A percentile compares a stretch with the other conserved stretches of the same genome.
Evolutionary conservation across 1,284 basidiomycete genomes (phyloP).

Genomic region (Cryptococcus sp.): DNA sequence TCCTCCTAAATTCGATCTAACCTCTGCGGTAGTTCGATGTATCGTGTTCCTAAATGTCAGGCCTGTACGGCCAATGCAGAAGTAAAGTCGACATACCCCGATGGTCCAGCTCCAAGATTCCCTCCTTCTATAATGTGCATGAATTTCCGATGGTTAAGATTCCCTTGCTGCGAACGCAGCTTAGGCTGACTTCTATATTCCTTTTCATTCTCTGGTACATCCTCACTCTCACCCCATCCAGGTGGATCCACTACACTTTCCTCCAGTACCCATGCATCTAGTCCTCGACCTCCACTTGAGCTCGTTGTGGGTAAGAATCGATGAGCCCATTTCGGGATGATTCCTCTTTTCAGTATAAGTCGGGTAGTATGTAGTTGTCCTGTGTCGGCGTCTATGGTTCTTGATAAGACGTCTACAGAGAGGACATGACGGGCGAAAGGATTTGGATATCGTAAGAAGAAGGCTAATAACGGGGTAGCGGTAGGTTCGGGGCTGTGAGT

Average conservation of each 20-base stretch:
- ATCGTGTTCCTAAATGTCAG: slow-evolving; percentile 30
- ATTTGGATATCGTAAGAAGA: slow-evolving; percentile 94
- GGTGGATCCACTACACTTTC: slow-evolving; percentile 69
- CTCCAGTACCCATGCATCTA: slow-evolving; percentile 72
- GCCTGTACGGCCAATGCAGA: no score
- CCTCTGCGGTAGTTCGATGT: slow-evolving; percentile 45
- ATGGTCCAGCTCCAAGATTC: slow-evolving; percentile 36
- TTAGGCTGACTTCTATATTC: slow-evolving; percentile 28
- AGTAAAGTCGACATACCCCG: slow-evolving; percentile 29
- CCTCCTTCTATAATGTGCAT: slow-evolving; percentile 47
- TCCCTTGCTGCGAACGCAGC: slow-evolving; percentile 38
- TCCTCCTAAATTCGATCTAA: slow-evolving; percentile 45
- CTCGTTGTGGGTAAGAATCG: slow-evolving; percentile 66
- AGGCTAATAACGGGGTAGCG: slow-evolving; percentile 83
- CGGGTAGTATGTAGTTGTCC: slow-evolving; percentile 82
- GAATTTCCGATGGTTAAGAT: slow-evolving; percentile 46
- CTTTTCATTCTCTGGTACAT: slow-evolving; percentile 2
- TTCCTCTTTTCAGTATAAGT: slow-evolving; percentile 85
- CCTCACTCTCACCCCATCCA: slow-evolving; percentile 19
- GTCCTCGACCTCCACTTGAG: slow-evolving; percentile 54
- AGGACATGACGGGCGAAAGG: slow-evolving; percentile 91
- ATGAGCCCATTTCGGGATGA: slow-evolving; percentile 79
- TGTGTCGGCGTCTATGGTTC: slow-evolving; percentile 60
- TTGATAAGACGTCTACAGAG: slow-evolving; percentile 89
- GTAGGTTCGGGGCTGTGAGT: slow-evolving; percentile 40